Conservation (phyloP, 148 eudicot genomes). For the Rhododendron ferrugineum region DNA sequence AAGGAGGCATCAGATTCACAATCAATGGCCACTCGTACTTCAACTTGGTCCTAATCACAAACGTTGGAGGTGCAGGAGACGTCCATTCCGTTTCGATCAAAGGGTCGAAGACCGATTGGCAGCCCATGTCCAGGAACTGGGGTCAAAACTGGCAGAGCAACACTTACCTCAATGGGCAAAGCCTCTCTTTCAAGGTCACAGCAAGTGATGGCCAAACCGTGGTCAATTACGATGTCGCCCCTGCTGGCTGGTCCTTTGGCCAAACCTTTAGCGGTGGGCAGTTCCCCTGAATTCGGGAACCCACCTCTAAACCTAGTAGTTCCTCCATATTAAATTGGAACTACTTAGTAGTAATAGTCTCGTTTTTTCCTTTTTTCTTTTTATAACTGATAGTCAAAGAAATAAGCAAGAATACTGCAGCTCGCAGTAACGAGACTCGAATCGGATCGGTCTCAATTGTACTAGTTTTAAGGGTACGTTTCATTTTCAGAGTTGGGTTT, state of each 20-base stretch:
- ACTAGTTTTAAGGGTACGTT: not conserved
- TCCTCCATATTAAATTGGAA: slow-evolving; percentile 4
- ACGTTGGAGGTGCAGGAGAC: slow-evolving; percentile 85
- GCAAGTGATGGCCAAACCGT: slow-evolving; percentile 58
- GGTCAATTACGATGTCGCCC: slow-evolving; percentile 50
- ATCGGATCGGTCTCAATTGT: not conserved
- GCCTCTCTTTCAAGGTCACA: slow-evolving; percentile 70
- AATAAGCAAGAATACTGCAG: not conserved
- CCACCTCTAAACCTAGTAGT: not conserved
- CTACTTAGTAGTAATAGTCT: not conserved
- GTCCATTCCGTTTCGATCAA: slow-evolving; percentile 57
- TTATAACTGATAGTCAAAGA: not conserved
- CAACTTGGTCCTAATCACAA: slow-evolving; percentile 69
- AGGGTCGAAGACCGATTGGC: slow-evolving; percentile 61
- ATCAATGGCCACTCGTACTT: slow-evolving; percentile 81
- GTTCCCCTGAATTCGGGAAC: slow-evolving; percentile 17
- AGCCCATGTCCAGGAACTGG: slow-evolving; percentile 77
- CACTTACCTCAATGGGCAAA: slow-evolving; percentile 47
- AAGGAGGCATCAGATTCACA: slow-evolving; percentile 72
- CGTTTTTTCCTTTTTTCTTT: not conserved
- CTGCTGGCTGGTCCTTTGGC: slow-evolving; percentile 65
- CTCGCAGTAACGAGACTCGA: not conserved
- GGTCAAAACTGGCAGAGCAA: slow-evolving; percentile 86
- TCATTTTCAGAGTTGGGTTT: not conserved
- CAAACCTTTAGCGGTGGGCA: slow-evolving; percentile 59